A percentile compares a stretch with the other conserved stretches of the same genome.
These are phyloP conservation scores for Pleochaeta shiraiana DNA, from an alignment of 2,329 filamentous ascomycete species.

Conservation along the genomic window DNA sequence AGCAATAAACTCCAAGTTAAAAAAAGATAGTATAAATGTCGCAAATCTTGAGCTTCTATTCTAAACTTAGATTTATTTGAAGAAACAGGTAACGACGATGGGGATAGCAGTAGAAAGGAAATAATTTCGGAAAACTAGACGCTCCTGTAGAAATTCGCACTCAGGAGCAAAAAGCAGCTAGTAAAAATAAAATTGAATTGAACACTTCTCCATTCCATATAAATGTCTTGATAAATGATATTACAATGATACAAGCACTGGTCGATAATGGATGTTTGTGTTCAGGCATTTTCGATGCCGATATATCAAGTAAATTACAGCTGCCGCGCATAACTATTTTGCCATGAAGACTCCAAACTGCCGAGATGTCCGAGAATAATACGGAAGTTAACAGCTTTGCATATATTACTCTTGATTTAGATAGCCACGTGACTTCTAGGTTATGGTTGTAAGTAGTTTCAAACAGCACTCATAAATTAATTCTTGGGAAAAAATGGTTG, in stretches of 20 bases:
- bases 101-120: too few relatives aligned
- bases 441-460: neutral
- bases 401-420: neutral
- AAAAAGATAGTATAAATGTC: too few relatives aligned
- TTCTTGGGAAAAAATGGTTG: neutral
- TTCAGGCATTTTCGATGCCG: neutral
- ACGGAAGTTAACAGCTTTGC: neutral
- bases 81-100: too few relatives aligned
- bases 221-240: neutral
- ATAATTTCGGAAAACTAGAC: too few relatives aligned
- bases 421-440: neutral
- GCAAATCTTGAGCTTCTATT: too few relatives aligned
- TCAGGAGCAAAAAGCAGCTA: neutral
- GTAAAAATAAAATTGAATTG: neutral
- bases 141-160: neutral
- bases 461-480: neutral
- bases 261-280: slow-evolving; percentile 1
- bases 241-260: neutral
- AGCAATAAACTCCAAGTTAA: too few relatives aligned
- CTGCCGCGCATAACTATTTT: neutral
- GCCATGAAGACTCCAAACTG: neutral
- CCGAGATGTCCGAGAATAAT: neutral
- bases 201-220: neutral
- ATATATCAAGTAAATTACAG: neutral
- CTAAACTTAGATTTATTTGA: too few relatives aligned